Percentiles rank a stretch among this genome's conserved stretches.
Evolutionary conservation across 1,139 yeast species (phyloP).

Genomic region (Candida frijolesensis): DNA sequence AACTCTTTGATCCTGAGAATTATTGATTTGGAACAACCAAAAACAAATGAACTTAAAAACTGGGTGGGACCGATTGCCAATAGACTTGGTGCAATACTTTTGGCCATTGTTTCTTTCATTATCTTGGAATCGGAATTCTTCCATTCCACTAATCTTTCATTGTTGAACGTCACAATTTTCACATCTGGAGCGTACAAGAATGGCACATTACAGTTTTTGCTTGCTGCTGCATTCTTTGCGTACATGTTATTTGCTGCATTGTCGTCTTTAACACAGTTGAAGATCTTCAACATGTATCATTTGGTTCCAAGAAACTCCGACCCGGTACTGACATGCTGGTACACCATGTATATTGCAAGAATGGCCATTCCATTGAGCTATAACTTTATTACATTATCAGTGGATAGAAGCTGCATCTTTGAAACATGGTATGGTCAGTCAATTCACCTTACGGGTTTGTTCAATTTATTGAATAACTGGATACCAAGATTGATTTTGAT

Average conservation of each 20-base stretch:
- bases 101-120: slow-evolving; percentile 47
- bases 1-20: slow-evolving; percentile 35
- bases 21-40: slow-evolving; percentile 45
- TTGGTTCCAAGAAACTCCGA: slow-evolving; percentile 70
- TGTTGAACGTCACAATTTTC: slow-evolving; percentile 53
- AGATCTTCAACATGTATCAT: slow-evolving; percentile 76
- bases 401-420: slow-evolving; percentile 48
- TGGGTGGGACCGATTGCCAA: slow-evolving; percentile 50
- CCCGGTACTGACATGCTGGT: slow-evolving; percentile 74
- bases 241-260: slow-evolving; percentile 72
- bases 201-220: slow-evolving; percentile 33
- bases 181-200: slow-evolving; percentile 21
- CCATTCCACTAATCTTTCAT: slow-evolving; percentile 67
- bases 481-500: slow-evolving; percentile 71
- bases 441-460: slow-evolving; percentile 74
- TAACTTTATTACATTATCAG: slow-evolving; percentile 70
- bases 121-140: slow-evolving; percentile 74
- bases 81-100: slow-evolving; percentile 39
- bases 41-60: slow-evolving; percentile 30
- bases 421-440: slow-evolving; percentile 72
- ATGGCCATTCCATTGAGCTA: slow-evolving; percentile 81
- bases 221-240: slow-evolving; percentile 49
- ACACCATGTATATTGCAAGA: slow-evolving; percentile 80
- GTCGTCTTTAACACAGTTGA: slow-evolving; percentile 65
- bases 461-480: slow-evolving; percentile 71